A percentile compares a stretch with the other conserved stretches of the same genome.
These are phyloP conservation scores for Beauveria brongniartii DNA, from an alignment of 2,329 filamentous ascomycete genomes.

Conservation along the genomic window DNA sequence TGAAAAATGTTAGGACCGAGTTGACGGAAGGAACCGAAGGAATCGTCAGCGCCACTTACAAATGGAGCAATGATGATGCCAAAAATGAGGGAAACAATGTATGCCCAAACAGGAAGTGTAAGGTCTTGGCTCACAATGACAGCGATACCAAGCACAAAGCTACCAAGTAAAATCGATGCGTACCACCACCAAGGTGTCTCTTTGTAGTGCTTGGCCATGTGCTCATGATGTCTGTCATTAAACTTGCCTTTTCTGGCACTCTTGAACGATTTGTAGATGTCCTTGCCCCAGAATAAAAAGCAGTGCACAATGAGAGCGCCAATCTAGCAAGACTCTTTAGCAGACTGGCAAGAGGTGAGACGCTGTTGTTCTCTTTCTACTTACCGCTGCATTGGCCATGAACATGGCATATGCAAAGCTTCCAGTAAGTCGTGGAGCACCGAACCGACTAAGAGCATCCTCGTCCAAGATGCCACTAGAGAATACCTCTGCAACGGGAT, in stretches of 20 bases:
- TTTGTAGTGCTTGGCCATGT: slow-evolving; percentile 46
- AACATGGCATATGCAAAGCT: slow-evolving; percentile 45
- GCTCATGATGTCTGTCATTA: slow-evolving; percentile 42
- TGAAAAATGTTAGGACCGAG: slow-evolving; percentile 17
- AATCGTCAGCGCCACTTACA: slow-evolving; percentile 19
- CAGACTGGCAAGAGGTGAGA: slow-evolving; percentile 1
- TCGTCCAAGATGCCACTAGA: slow-evolving; percentile 32
- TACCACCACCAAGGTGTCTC: slow-evolving; percentile 44
- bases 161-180: slow-evolving; percentile 29
- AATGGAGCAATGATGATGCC: slow-evolving; percentile 42
- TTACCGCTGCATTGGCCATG: slow-evolving; percentile 48
- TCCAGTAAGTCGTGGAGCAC: slow-evolving; percentile 39
- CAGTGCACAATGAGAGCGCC: slow-evolving; percentile 46
- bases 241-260: slow-evolving; percentile 33
- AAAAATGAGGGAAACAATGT: slow-evolving; percentile 35
- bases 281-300: slow-evolving; percentile 46
- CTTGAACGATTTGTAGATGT: slow-evolving; percentile 39
- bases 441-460: slow-evolving; percentile 31
- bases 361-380: too few species aligned
- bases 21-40: not conserved
- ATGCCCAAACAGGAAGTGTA: slow-evolving; percentile 39
- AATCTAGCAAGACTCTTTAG: slow-evolving; percentile 29
- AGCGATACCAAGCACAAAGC: slow-evolving; percentile 38
- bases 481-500: slow-evolving; percentile 34
- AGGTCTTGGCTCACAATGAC: slow-evolving; percentile 38